Conservation (phyloP, 495 filamentous ascomycete genomes). For the Alectoria sarmentosa region DNA sequence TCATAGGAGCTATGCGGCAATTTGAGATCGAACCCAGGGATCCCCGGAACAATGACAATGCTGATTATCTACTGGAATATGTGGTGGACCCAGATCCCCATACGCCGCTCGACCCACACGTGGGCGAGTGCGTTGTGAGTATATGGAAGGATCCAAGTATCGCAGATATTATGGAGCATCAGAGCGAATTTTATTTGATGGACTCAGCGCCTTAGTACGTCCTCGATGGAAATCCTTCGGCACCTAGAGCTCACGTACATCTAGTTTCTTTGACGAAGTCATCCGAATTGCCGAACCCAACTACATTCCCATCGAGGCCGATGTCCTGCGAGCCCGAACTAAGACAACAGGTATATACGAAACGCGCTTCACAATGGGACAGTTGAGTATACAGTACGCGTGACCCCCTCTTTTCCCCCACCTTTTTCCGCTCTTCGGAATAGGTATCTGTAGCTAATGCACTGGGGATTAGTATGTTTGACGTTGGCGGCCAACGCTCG, state of each 20-base stretch:
- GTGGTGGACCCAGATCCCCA: constrained; percentile 84
- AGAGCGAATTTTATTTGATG: constrained; percentile 98
- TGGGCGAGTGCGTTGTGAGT: constrained; percentile 74
- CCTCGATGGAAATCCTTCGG: not conserved
- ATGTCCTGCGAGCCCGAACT: constrained; percentile 89
- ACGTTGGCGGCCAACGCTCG: constrained; percentile 93
- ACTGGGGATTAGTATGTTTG: constrained; percentile 73
- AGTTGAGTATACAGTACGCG: constrained; percentile 94
- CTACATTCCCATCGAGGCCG: constrained; percentile 85
- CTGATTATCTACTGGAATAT: constrained; percentile 78
- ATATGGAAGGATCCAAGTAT: constrained; percentile 89
- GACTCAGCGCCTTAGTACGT: constrained; percentile 97
- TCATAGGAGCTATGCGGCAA: constrained; percentile 81
- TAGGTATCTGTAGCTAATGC: constrained; percentile 24
- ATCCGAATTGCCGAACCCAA: constrained; percentile 74
- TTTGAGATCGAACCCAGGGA: constrained; percentile 72
- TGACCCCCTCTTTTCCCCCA: constrained; percentile 14
- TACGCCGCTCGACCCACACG: constrained; percentile 64
- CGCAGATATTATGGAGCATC: constrained; percentile 78
- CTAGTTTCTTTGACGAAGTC: constrained; percentile 92
- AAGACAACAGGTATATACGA: constrained; percentile 99
- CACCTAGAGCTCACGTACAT: constrained; percentile 10
- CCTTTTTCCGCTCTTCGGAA: not conserved
- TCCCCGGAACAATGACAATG: constrained; percentile 63
- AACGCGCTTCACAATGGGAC: constrained; percentile 95